Evolutionary conservation across 805 yeast species (phyloP).

Genomic region (Limtongia smithiae): DNA sequence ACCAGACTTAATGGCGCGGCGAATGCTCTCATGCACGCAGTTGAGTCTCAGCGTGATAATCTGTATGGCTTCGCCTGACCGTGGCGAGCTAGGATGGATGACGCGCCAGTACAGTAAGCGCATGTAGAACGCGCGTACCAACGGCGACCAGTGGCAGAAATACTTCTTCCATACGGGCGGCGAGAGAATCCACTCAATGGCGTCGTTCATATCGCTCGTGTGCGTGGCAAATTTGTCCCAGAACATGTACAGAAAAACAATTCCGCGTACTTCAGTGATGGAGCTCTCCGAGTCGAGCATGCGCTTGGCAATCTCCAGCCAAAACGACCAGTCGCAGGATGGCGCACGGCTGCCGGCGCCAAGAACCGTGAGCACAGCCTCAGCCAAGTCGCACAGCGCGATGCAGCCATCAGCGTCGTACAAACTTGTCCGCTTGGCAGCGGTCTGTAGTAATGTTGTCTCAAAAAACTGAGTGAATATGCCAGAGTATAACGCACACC

Average conservation of each 20-base stretch:
- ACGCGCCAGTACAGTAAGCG: conserved; percentile 68
- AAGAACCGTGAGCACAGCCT: conserved; percentile 40
- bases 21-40: conserved; percentile 1
- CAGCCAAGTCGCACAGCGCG: conserved; percentile 41
- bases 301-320: conserved; percentile 58
- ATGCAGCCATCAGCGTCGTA: conserved; percentile 40
- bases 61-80: conserved; percentile 8
- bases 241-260: conserved; percentile 64
- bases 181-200: conserved; percentile 51
- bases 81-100: conserved; percentile 28
- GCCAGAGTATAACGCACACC: conserved; percentile 35
- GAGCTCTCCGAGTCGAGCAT: conserved; percentile 63
- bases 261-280: conserved; percentile 57
- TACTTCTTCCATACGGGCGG: conserved; percentile 50
- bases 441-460: conserved; percentile 36
- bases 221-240: conserved; percentile 64
- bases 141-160: conserved; percentile 77
- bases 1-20: conserved; percentile 5
- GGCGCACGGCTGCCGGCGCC: conserved; percentile 32
- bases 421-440: conserved; percentile 36
- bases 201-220: conserved; percentile 18
- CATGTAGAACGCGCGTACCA: conserved; percentile 65
- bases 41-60: conserved; percentile 5
- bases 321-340: conserved; percentile 67
- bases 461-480: conserved; percentile 39